Evolutionary conservation across 768 basidiomycete genomes (phyloP).

Genomic region (Atractiella rhizophila): DNA sequence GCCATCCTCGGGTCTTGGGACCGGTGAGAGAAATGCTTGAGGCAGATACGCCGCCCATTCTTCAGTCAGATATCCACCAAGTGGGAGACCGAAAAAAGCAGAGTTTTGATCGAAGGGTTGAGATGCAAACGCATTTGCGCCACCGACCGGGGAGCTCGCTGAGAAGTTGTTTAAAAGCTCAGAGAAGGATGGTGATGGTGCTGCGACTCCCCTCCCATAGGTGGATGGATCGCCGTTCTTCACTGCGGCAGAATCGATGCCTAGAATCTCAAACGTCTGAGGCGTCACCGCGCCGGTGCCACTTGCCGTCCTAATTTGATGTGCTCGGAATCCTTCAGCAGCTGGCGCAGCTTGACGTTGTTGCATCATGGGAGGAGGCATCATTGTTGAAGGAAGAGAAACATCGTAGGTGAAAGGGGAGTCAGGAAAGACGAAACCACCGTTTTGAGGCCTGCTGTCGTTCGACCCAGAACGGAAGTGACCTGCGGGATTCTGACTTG

Average conservation of each 20-base stretch:
- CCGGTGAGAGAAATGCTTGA: too few species aligned
- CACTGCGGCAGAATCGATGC: not conserved
- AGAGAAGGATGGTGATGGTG: not conserved
- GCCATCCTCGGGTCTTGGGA: too few species aligned
- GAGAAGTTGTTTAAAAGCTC: not conserved
- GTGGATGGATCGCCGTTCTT: not conserved
- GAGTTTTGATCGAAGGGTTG: conserved; percentile 1
- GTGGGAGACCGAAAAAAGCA: conserved; percentile 10
- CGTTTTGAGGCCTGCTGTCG: not conserved
- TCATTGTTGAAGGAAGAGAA: not conserved
- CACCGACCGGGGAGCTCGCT: not conserved
- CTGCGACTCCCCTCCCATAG: not conserved
- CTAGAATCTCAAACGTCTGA: not conserved
- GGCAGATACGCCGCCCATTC: too few species aligned
- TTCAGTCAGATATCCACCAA: conserved; percentile 5
- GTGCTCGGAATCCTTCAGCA: too few species aligned
- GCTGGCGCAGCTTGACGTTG: too few species aligned
- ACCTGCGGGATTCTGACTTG: not conserved
- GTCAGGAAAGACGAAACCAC: too few species aligned
- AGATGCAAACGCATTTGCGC: not conserved
- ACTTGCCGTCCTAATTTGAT: too few species aligned
- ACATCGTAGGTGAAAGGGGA: too few species aligned
- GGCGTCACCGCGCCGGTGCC: too few species aligned
- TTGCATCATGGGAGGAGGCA: not conserved
- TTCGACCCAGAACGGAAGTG: not conserved